Conservation (phyloP, 768 basidiomycete species). For the Mycena rebaudengoi region DNA sequence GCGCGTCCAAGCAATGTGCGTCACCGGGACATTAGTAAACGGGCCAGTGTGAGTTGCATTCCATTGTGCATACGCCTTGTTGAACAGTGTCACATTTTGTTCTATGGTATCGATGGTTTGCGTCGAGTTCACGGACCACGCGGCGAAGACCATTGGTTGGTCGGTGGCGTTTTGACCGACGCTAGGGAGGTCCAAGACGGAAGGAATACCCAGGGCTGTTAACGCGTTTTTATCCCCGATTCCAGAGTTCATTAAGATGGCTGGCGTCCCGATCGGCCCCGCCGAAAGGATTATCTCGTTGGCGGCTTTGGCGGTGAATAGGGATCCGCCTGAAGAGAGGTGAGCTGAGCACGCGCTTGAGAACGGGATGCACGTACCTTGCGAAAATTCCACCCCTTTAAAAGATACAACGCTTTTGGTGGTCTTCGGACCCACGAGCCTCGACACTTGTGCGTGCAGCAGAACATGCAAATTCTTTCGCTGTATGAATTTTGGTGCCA, state of each 20-base stretch:
- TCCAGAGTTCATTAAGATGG: conserved; percentile 31
- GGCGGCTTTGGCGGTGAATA: neutral
- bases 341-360: neutral
- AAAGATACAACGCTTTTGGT: neutral
- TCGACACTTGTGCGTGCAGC: neutral
- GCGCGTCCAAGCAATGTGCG: conserved; percentile 29
- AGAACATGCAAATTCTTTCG: neutral
- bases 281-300: neutral
- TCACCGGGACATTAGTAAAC: conserved; percentile 26
- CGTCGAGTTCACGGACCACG: neutral
- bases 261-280: neutral
- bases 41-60: conserved; percentile 16
- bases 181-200: conserved; percentile 14
- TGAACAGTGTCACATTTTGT: conserved; percentile 22
- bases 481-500: neutral
- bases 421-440: neutral
- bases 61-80: conserved; percentile 29
- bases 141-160: neutral
- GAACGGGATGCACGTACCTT: neutral
- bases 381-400: neutral
- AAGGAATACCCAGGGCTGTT: conserved; percentile 16
- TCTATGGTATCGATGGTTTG: conserved; percentile 14
- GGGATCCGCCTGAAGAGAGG: neutral
- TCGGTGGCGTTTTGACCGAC: neutral
- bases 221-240: conserved; percentile 34